Evolutionary conservation across 2,329 filamentous ascomycete species (phyloP).

Genomic region (Ascocoryne sarcoides): DNA sequence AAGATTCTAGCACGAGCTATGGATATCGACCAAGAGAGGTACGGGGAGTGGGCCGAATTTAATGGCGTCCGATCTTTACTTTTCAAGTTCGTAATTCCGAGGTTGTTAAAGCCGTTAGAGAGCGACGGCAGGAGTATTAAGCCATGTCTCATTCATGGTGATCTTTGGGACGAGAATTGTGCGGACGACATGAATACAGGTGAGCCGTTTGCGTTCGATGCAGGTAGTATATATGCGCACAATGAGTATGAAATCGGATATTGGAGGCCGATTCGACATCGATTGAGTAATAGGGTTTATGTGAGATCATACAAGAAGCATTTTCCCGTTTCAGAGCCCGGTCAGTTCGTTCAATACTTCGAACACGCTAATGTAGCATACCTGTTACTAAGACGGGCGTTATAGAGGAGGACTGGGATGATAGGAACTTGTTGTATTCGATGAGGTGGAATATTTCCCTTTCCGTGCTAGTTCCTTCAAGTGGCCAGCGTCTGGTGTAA

Average conservation of each 20-base stretch:
- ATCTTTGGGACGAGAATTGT: conserved; percentile 18
- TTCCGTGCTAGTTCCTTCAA: background rate
- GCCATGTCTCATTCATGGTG: conserved; percentile 18
- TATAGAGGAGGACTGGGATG: conserved; percentile 1
- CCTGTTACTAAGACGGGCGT: background rate
- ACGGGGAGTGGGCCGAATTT: background rate
- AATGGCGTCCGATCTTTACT: background rate
- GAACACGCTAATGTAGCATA: background rate
- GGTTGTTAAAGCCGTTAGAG: conserved; percentile 9
- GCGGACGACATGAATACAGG: conserved; percentile 4
- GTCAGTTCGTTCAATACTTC: conserved; percentile 2
- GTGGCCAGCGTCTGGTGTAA: background rate
- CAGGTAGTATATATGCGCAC: conserved; percentile 23
- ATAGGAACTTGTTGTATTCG: background rate
- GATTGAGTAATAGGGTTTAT: background rate
- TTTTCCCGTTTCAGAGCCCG: background rate
- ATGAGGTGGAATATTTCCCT: background rate
- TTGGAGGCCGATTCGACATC: conserved; percentile 1
- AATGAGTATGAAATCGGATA: conserved; percentile 15
- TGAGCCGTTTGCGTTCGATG: conserved; percentile 15
- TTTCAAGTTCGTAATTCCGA: background rate
- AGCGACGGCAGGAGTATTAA: conserved; percentile 15
- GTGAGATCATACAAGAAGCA: background rate
- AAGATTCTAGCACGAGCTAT: conserved; percentile 9
- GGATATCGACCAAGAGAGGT: too few species aligned